Evolutionary conservation across 2,329 filamentous ascomycete species (phyloP).

Genomic region (Exophiala sp.): DNA sequence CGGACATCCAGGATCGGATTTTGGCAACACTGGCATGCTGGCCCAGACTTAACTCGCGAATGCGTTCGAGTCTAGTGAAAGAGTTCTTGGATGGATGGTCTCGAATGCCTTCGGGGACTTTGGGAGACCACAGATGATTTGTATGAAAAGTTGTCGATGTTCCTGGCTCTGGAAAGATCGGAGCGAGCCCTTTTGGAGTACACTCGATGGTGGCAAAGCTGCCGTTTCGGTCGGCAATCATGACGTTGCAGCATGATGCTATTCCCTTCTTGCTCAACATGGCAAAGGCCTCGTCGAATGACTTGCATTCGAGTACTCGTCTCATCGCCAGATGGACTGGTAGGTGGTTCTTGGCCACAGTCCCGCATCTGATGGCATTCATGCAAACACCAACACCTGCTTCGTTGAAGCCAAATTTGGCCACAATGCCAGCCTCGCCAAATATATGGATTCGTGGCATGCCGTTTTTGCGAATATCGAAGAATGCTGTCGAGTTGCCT

Average conservation of each 20-base stretch:
- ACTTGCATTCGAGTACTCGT: conserved; percentile 51
- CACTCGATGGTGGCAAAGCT: conserved; percentile 8
- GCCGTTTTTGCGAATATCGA: conserved; percentile 41
- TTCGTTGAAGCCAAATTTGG: conserved; percentile 64
- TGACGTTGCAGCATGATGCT: conserved; percentile 2
- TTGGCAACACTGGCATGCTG: not conserved
- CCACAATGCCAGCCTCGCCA: conserved; percentile 55
- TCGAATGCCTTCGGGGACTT: not conserved
- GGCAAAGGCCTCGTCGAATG: conserved; percentile 41
- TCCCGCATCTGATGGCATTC: conserved; percentile 59
- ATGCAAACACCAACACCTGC: conserved; percentile 57
- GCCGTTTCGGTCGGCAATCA: conserved; percentile 2
- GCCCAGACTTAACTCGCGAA: not conserved
- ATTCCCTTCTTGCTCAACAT: not conserved
- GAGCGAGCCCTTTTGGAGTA: conserved; percentile 1
- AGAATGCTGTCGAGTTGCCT: conserved; percentile 38
- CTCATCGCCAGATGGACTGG: conserved; percentile 62
- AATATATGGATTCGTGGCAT: conserved; percentile 52
- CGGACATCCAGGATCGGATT: conserved; percentile 2
- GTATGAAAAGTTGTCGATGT: conserved; percentile 3
- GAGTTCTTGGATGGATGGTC: conserved; percentile 5
- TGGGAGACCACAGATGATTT: conserved; percentile 3
- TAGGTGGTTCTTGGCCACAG: conserved; percentile 50
- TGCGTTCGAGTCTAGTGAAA: conserved; percentile 1
- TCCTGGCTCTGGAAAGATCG: not conserved